These are phyloP conservation scores for Ophiostoma perfectum DNA, from an alignment of 2,329 filamentous ascomycete species.

Conservation along the genomic window DNA sequence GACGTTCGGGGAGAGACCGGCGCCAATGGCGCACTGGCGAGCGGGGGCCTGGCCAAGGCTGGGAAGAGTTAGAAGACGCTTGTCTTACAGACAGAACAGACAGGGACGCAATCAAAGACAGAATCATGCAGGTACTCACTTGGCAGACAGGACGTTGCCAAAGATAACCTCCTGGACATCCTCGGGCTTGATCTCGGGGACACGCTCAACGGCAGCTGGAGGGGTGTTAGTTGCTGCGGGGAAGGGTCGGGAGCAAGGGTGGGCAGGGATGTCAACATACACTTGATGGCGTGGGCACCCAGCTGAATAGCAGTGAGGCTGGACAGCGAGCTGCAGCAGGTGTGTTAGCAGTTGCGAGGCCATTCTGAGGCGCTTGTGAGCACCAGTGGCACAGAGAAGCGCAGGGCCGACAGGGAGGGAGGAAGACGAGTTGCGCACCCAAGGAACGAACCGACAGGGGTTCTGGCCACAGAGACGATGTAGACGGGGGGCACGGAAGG, in stretches of 20 bases:
- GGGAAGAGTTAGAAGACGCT: not conserved
- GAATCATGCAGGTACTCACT: slow-evolving; percentile 49
- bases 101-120: too few relatives aligned
- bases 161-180: slow-evolving; percentile 96
- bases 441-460: slow-evolving; percentile 88
- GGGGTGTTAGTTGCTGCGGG: slow-evolving; percentile 19
- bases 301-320: slow-evolving; percentile 81
- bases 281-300: slow-evolving; percentile 87
- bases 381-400: slow-evolving; percentile 9
- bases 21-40: slow-evolving; percentile 85
- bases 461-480: slow-evolving; percentile 87
- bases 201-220: slow-evolving; percentile 72
- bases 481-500: slow-evolving; percentile 81
- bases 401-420: slow-evolving; percentile 16
- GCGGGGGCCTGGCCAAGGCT: slow-evolving; percentile 95
- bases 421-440: slow-evolving; percentile 55
- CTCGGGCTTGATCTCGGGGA: slow-evolving; percentile 77
- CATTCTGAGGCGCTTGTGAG: not conserved
- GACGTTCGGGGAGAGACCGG: slow-evolving; percentile 73
- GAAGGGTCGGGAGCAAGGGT: not conserved
- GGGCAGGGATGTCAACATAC: slow-evolving; percentile 44
- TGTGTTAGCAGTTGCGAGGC: slow-evolving; percentile 12
- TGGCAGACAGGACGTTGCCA: slow-evolving; percentile 94
- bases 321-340: slow-evolving; percentile 65
- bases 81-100: not conserved